Evolutionary conservation across 306 rosid species (phyloP).

Genomic region (Acmispon strigosus): DNA sequence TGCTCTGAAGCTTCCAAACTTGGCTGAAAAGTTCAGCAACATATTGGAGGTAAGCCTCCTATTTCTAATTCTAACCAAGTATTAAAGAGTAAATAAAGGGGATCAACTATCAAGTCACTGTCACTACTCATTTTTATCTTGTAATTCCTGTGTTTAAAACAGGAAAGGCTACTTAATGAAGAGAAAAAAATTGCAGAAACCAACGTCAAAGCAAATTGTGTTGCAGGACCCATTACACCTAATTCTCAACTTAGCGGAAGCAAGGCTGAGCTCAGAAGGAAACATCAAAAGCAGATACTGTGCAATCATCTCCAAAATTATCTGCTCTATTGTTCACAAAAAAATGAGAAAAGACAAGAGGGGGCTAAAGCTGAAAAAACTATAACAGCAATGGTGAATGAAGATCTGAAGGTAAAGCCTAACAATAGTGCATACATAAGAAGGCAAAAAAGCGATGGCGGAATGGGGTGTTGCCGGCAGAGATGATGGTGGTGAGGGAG

Average conservation of each 20-base stretch:
- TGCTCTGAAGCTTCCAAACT: constrained; percentile 77
- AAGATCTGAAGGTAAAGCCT: constrained; percentile 23
- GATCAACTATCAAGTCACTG: neutral
- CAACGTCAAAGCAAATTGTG: constrained; percentile 23
- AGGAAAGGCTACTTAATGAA: constrained; percentile 68
- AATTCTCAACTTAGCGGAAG: constrained; percentile 22
- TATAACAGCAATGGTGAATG: constrained; percentile 25
- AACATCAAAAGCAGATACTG: constrained; percentile 31
- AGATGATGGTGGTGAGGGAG: no score
- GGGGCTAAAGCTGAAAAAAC: constrained; percentile 31
- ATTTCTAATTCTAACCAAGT: neutral
- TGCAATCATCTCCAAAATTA: constrained; percentile 39
- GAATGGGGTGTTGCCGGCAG: no score
- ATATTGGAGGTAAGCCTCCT: constrained; percentile 66
- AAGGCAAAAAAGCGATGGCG: no score
- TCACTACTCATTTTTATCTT: neutral
- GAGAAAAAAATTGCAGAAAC: constrained; percentile 29
- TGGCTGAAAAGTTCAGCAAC: constrained; percentile 85
- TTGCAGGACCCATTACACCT: constrained; percentile 22
- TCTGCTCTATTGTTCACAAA: constrained; percentile 51
- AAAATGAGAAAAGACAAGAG: constrained; percentile 55
- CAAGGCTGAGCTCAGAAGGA: constrained; percentile 24
- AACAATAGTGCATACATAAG: no score
- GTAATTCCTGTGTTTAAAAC: constrained; percentile 19
- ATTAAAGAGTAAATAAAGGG: no score